These are phyloP conservation scores for Musa troglodytarum DNA, from an alignment of 176 grass and related monocot genomes.

Conservation along the genomic window DNA sequence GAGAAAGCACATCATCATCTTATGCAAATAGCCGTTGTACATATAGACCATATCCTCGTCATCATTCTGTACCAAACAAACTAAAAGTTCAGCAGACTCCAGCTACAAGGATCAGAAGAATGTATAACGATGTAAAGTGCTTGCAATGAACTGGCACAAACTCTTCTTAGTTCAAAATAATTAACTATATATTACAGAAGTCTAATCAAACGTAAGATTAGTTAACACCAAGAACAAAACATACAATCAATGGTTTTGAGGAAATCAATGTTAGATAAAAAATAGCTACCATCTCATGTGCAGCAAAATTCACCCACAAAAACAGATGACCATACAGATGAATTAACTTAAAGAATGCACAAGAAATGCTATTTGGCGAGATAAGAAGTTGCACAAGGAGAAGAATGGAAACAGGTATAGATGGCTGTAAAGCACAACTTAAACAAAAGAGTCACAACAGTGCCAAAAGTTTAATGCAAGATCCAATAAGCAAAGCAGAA, in stretches of 20 bases:
- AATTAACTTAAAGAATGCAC: too few relatives aligned
- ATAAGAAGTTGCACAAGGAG: neutral
- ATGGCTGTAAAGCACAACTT: neutral
- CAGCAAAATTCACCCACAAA: neutral
- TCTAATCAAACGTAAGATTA: neutral
- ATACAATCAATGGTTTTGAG: neutral
- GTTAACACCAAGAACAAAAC: neutral
- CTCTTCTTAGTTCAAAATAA: neutral
- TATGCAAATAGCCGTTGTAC: constrained; percentile 88
- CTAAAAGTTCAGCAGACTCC: neutral
- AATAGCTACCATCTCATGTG: neutral
- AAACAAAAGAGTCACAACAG: neutral
- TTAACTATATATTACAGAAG: too few relatives aligned
- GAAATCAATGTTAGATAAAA: neutral
- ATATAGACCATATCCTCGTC: constrained; percentile 88
- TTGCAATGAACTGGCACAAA: neutral
- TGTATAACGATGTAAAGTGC: neutral
- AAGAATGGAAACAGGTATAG: neutral
- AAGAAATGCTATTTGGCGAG: too few relatives aligned
- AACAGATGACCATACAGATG: too few relatives aligned
- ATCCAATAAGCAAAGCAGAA: neutral
- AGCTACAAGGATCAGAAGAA: neutral
- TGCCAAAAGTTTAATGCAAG: neutral
- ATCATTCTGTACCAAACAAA: constrained; percentile 60
- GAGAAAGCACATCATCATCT: constrained; percentile 98